These are phyloP conservation scores for Tolypocladium inflatum DNA, from an alignment of 2,329 filamentous ascomycete genomes.

Conservation along the genomic window DNA sequence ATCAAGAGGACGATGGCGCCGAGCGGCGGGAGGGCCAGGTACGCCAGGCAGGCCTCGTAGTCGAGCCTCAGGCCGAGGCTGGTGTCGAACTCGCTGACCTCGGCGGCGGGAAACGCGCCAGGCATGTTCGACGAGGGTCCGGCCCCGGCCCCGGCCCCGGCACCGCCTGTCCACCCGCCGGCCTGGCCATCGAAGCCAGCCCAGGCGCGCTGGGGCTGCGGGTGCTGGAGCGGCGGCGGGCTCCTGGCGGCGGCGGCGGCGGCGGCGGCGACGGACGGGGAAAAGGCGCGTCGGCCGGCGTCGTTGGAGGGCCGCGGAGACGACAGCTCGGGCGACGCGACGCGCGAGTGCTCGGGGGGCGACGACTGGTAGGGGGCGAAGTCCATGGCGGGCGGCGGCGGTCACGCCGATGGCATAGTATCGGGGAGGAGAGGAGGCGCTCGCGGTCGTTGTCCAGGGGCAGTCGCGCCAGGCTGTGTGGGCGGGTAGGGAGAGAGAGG, in stretches of 20 bases:
- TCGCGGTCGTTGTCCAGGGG: background rate
- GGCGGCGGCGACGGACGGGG: constrained; percentile 21
- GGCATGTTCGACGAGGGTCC: constrained; percentile 13
- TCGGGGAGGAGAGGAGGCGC: background rate
- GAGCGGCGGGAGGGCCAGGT: constrained; percentile 73
- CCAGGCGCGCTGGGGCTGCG: constrained; percentile 50
- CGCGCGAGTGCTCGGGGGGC: constrained; percentile 73
- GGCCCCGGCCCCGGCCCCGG: constrained; percentile 6
- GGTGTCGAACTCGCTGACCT: constrained; percentile 81
- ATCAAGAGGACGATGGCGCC: constrained; percentile 79
- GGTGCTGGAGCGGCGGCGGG: constrained; percentile 33
- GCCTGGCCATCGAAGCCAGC: constrained; percentile 27
- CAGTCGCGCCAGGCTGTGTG: background rate
- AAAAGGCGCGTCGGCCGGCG: constrained; percentile 45
- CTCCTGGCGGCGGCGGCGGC: constrained; percentile 28
- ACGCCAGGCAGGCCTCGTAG: constrained; percentile 85
- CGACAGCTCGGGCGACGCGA: constrained; percentile 56
- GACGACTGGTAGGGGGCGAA: constrained; percentile 96
- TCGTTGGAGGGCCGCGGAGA: constrained; percentile 48
- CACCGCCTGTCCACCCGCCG: constrained; percentile 10
- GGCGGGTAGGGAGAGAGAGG: background rate
- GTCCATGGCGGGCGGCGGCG: constrained; percentile 51
- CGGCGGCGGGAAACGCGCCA: constrained; percentile 28
- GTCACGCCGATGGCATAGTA: constrained; percentile 1
- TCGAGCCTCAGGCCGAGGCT: constrained; percentile 79